Percentiles rank a stretch among this genome's conserved stretches.
phyloP scores from a whole-genome alignment of 164 flowering plant species.

The Saururus chinensis region DNA sequence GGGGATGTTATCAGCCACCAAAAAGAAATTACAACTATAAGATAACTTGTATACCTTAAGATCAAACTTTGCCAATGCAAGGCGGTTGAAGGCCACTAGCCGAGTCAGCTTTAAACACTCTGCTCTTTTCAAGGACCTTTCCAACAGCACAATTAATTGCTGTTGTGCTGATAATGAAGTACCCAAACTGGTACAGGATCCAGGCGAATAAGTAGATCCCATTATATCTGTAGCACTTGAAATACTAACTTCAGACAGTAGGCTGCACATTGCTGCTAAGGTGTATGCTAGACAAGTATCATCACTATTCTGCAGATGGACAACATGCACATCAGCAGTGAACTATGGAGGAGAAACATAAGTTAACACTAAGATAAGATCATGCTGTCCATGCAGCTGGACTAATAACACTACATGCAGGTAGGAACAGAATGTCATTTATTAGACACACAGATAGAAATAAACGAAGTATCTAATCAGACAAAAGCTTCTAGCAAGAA shows the following conservation, averaged over 20 bases:
- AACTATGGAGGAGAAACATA: background rate
- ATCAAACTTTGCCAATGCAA: constrained; percentile 82
- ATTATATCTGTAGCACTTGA: constrained; percentile 55
- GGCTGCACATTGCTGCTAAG: constrained; percentile 72
- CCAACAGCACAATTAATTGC: constrained; percentile 66
- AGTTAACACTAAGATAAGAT: too few relatives aligned
- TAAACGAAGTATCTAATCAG: background rate
- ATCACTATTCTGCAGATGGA: constrained; percentile 66
- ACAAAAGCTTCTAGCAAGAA: background rate
- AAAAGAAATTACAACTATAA: background rate
- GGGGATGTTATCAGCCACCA: background rate
- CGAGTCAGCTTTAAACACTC: constrained; percentile 69
- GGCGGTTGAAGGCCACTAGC: constrained; percentile 78
- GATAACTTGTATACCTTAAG: constrained; percentile 31
- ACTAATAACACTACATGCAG: too few relatives aligned
- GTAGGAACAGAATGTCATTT: too few relatives aligned
- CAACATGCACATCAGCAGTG: background rate
- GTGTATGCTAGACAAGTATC: constrained; percentile 87
- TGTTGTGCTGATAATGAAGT: constrained; percentile 69
- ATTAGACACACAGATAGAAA: background rate
- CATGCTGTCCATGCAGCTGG: background rate
- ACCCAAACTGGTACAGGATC: constrained; percentile 29
- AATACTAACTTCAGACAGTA: constrained; percentile 69
- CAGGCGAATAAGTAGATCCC: constrained; percentile 63
- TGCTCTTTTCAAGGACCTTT: constrained; percentile 72